phyloP scores from a whole-genome alignment of 768 basidiomycete species.

The Botryobasidium botryosum region DNA sequence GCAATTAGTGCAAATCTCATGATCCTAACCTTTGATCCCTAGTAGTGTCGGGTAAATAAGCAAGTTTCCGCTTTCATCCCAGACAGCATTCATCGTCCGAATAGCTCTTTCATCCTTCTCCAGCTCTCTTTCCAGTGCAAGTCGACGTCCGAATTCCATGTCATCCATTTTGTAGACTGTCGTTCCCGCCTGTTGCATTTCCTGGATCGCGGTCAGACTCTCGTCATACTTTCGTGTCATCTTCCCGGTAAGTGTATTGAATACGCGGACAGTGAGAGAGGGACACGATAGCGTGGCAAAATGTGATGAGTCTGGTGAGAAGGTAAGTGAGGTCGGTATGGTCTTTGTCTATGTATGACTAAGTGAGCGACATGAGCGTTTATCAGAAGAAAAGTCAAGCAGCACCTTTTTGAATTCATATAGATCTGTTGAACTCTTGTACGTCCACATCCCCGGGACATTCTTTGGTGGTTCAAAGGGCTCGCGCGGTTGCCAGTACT shows the following conservation, averaged over 20 bases:
- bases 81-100: conserved; percentile 71
- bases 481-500: conserved; percentile 88
- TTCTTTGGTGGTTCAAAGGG: conserved; percentile 74
- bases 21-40: conserved; percentile 73
- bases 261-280: conserved; percentile 85
- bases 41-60: conserved; percentile 84
- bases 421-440: conserved; percentile 79
- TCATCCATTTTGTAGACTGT: conserved; percentile 84
- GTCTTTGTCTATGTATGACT: conserved; percentile 53
- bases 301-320: conserved; percentile 76
- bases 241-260: conserved; percentile 81
- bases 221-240: conserved; percentile 90
- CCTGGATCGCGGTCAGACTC: conserved; percentile 77
- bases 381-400: neutral
- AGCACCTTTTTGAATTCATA: conserved; percentile 96
- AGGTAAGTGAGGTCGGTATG: conserved; percentile 75
- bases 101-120: conserved; percentile 36
- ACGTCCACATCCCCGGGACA: conserved; percentile 68
- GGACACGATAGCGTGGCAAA: conserved; percentile 91
- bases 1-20: too few relatives aligned
- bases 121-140: conserved; percentile 82
- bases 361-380: neutral
- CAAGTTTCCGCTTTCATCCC: conserved; percentile 96
- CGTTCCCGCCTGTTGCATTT: conserved; percentile 98
- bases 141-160: conserved; percentile 98